Base-by-base conservation (phyloP, 257 asterid species). In the Phtheirospermum japonicum region DNA sequence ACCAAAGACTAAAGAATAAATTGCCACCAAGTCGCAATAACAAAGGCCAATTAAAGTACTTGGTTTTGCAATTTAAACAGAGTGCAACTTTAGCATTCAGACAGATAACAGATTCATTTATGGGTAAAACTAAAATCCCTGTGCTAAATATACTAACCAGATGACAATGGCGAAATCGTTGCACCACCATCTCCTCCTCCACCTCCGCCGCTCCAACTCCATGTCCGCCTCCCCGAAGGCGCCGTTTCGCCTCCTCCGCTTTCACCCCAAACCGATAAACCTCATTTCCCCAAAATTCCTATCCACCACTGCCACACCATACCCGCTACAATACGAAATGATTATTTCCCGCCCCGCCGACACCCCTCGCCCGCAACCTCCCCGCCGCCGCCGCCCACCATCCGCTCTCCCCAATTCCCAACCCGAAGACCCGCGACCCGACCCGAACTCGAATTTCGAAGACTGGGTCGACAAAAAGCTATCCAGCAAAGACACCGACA, bases 271-370 rank as follows among this genome's bases (percentile, higher is more conserved):
- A 6, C 73, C 77, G 59, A 4, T 45, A 0, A 56, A 61, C 34
- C 57, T 33, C 56, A 11, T 61, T 37, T 61, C 42, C 61, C 20
- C 57, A 1, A 69, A 56, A 19, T 60, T 65, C 54, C 67, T 81
- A 57, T 78, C 96, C 69, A 79, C 84, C 73, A 76, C 94, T 14
- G 76, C 83, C 63, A 92, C 99, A 17, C 95, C 86, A 3, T 92
- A 64, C 66, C 99, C 99, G 9, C 84, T 83, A 51, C 97, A 89
- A 62, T 89, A 89, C 76, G 97, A 92, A 28, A 81, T 92, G 94
- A 83, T 92, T 39, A 68, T 92, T 63, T 80, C 95, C 74, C 94
- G 90, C 75, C 96, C 97, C 31, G 85, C 77, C 4, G 76, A 63
- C 46, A 46, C 79, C 32, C 79, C 82, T 42, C 69, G 66, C 13